Evolutionary conservation across 805 yeast species (phyloP).

Genomic region (Kluyveromyces aestuarii): DNA sequence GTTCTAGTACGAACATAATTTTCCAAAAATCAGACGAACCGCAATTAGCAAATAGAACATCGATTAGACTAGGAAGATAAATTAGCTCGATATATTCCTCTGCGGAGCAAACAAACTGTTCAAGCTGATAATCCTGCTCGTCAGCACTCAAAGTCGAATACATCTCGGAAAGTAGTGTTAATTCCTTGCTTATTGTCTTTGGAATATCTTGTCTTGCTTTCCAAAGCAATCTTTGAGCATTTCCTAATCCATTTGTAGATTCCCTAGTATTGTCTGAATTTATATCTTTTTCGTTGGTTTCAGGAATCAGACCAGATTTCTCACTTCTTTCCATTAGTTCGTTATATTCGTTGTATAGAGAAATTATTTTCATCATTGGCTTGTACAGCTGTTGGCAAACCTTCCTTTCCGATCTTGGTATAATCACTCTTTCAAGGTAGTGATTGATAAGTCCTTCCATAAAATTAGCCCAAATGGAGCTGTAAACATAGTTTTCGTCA

Average conservation of each 20-base stretch:
- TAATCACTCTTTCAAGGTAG: slow-evolving; percentile 27
- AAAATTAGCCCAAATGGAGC: slow-evolving; percentile 31
- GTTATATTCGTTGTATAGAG: slow-evolving; percentile 28
- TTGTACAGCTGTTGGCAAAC: slow-evolving; percentile 30
- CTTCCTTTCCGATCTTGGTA: slow-evolving; percentile 29
- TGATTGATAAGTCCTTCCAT: slow-evolving; percentile 32
- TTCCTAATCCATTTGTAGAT: slow-evolving; percentile 16
- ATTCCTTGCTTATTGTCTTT: slow-evolving; percentile 27
- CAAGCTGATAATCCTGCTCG: slow-evolving; percentile 30
- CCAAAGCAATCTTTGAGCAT: slow-evolving; percentile 26
- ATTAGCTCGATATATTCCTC: slow-evolving; percentile 30
- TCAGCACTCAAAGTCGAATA: slow-evolving; percentile 28
- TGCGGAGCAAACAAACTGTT: slow-evolving; percentile 30
- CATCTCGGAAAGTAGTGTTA: slow-evolving; percentile 28
- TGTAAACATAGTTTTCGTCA: slow-evolving; percentile 28
- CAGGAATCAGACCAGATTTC: slow-evolving; percentile 25
- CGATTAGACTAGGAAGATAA: slow-evolving; percentile 26
- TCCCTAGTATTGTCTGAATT: neutral
- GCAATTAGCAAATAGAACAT: slow-evolving; percentile 24
- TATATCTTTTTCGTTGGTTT: neutral
- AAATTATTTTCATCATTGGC: slow-evolving; percentile 31
- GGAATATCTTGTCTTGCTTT: slow-evolving; percentile 30
- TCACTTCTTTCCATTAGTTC: slow-evolving; percentile 29
- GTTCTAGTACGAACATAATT: slow-evolving; percentile 28
- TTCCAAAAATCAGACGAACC: slow-evolving; percentile 26